These are phyloP conservation scores for Pyrenochaeta sp. DNA, from an alignment of 2,329 filamentous ascomycete genomes.

Conservation along the genomic window DNA sequence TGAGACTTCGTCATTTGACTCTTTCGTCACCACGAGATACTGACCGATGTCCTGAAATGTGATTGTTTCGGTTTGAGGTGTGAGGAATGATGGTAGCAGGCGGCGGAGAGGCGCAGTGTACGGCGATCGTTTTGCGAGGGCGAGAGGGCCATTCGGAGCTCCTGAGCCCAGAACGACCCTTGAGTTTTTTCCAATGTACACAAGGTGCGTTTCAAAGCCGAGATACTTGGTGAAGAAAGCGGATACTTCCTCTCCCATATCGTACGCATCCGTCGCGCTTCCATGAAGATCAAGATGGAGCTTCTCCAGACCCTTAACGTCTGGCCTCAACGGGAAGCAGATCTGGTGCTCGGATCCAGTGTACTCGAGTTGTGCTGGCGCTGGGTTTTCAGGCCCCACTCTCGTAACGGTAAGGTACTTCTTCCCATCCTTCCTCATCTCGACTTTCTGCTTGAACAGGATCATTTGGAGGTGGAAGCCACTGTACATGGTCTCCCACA, in stretches of 20 bases:
- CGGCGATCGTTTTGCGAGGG: slow-evolving; percentile 11
- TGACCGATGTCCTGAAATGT: slow-evolving; percentile 29
- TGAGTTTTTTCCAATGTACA: slow-evolving; percentile 70
- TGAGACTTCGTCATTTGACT: slow-evolving; percentile 25
- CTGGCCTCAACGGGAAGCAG: slow-evolving; percentile 64
- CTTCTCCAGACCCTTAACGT: slow-evolving; percentile 55
- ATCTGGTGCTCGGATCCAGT: slow-evolving; percentile 18
- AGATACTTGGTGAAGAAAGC: slow-evolving; percentile 71
- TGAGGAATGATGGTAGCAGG: slow-evolving; percentile 45
- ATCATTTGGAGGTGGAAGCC: slow-evolving; percentile 23
- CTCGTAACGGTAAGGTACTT: slow-evolving; percentile 7
- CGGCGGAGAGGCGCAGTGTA: slow-evolving; percentile 43
- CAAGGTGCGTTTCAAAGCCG: slow-evolving; percentile 59
- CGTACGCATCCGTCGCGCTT: slow-evolving; percentile 66
- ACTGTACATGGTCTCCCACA: slow-evolving; percentile 22
- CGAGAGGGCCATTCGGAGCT: slow-evolving; percentile 50
- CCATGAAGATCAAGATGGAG: slow-evolving; percentile 67
- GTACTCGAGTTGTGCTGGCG: slow-evolving; percentile 9
- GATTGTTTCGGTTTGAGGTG: slow-evolving; percentile 46
- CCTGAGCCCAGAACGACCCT: slow-evolving; percentile 70
- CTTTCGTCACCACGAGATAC: slow-evolving; percentile 26
- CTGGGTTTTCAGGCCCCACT: slow-evolving; percentile 13
- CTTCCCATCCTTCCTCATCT: slow-evolving; percentile 8
- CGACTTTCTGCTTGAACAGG: slow-evolving; percentile 16
- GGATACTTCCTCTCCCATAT: slow-evolving; percentile 67